Conservation (phyloP, 2,329 filamentous ascomycete genomes). For the Ceratocystis ficicola region DNA sequence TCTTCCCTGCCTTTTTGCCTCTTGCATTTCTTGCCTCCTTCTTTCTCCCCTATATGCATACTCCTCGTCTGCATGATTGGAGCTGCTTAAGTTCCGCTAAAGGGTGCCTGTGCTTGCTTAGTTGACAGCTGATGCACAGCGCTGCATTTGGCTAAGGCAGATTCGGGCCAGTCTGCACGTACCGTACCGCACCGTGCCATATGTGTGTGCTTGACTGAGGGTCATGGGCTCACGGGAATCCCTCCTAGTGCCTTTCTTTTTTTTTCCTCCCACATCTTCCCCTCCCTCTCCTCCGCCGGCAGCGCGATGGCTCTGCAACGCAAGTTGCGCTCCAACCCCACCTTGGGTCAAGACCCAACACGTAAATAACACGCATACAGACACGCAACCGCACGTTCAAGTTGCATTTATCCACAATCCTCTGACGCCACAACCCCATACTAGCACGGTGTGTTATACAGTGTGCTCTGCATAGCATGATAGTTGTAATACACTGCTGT, state of each 20-base stretch:
- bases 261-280: not conserved
- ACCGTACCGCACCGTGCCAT: not conserved
- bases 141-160: not conserved
- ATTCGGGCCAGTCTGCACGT: not conserved
- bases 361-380: not conserved
- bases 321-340: not conserved
- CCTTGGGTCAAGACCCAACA: not conserved
- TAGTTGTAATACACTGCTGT: too few relatives aligned
- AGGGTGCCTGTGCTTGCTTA: not conserved
- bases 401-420: not conserved
- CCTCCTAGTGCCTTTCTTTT: not conserved
- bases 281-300: not conserved
- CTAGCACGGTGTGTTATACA: too few relatives aligned
- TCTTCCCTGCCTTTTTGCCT: not conserved
- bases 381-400: not conserved
- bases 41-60: not conserved
- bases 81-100: constrained; percentile 1
- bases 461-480: too few relatives aligned
- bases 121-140: constrained; percentile 6
- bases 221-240: too few relatives aligned
- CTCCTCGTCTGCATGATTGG: not conserved
- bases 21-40: not conserved
- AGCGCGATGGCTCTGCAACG: not conserved
- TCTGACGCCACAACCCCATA: too few relatives aligned
- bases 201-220: too few relatives aligned